Conservation (phyloP, 495 filamentous ascomycete species). For the Poronia punctata region DNA sequence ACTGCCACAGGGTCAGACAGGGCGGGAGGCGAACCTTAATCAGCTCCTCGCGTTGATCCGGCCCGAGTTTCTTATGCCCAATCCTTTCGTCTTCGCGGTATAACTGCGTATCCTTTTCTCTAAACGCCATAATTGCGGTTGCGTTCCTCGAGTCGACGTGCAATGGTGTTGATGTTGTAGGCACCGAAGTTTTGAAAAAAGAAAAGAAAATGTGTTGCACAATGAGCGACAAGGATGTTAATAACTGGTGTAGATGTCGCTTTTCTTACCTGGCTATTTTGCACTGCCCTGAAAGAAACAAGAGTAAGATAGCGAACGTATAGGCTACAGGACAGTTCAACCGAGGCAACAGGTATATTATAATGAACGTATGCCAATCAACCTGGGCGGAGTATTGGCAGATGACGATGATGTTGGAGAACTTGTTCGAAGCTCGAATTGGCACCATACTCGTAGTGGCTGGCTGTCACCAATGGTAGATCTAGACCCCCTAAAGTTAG, state of each 20-base stretch:
- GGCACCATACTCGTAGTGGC: too few relatives aligned
- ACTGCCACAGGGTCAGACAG: neutral
- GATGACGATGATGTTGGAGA: constrained; percentile 4
- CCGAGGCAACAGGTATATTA: neutral
- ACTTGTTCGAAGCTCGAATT: too few relatives aligned
- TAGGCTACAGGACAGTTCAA: neutral
- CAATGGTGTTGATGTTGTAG: neutral
- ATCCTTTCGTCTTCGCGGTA: constrained; percentile 58
- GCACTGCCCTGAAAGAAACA: constrained; percentile 9
- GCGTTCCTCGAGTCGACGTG: too few relatives aligned
- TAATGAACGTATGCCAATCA: constrained; percentile 6
- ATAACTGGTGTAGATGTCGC: too few relatives aligned
- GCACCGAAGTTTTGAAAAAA: neutral
- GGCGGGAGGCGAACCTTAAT: constrained; percentile 39
- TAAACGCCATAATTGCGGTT: constrained; percentile 45
- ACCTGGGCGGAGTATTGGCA: constrained; percentile 3
- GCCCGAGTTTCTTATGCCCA: constrained; percentile 52
- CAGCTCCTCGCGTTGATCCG: constrained; percentile 62
- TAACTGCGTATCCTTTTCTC: constrained; percentile 44
- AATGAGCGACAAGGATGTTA: too few relatives aligned
- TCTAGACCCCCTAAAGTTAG: too few relatives aligned
- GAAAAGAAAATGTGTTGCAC: constrained; percentile 6
- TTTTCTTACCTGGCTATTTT: constrained; percentile 2
- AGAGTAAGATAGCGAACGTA: neutral
- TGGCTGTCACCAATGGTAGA: too few relatives aligned